These are phyloP conservation scores for Boletus subparvulus DNA, from an alignment of 768 basidiomycete species.

Conservation along the genomic window DNA sequence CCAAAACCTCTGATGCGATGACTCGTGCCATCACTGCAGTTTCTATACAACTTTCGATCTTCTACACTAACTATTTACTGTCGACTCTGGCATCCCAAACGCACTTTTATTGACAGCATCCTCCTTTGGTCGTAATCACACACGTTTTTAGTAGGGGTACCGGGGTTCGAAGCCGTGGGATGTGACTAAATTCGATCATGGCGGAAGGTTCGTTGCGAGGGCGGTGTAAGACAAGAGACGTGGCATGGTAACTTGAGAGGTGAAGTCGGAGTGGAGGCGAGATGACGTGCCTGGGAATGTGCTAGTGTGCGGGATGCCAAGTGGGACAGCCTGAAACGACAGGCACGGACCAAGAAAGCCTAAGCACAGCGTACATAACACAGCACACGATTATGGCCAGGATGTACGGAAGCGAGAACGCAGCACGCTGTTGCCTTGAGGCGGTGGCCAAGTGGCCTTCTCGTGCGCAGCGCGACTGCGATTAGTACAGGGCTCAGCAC, in stretches of 20 bases:
- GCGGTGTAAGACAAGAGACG: neutral
- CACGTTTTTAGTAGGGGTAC: conserved; percentile 6
- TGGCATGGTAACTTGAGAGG: neutral
- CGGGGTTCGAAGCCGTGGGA: conserved; percentile 4
- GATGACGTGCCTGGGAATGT: conserved; percentile 22
- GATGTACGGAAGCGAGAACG: neutral
- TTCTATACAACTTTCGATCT: conserved; percentile 28
- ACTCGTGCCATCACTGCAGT: conserved; percentile 17
- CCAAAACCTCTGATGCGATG: conserved; percentile 9
- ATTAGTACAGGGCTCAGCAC: neutral
- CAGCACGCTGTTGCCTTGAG: conserved; percentile 22
- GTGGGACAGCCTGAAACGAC: conserved; percentile 5
- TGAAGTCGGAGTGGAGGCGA: neutral
- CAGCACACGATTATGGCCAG: conserved; percentile 3
- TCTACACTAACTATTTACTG: conserved; percentile 27
- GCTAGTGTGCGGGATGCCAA: neutral
- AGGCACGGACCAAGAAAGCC: conserved; percentile 1
- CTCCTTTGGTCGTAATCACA: conserved; percentile 20
- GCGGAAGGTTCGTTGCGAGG: neutral
- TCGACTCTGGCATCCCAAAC: conserved; percentile 14
- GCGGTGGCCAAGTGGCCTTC: conserved; percentile 8
- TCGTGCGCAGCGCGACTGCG: neutral
- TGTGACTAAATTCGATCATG: neutral
- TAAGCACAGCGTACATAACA: conserved; percentile 5
- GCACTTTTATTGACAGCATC: conserved; percentile 13